Evolutionary conservation across 305 asterid genomes (phyloP).

Genomic region (Fraxinus latifolia): DNA sequence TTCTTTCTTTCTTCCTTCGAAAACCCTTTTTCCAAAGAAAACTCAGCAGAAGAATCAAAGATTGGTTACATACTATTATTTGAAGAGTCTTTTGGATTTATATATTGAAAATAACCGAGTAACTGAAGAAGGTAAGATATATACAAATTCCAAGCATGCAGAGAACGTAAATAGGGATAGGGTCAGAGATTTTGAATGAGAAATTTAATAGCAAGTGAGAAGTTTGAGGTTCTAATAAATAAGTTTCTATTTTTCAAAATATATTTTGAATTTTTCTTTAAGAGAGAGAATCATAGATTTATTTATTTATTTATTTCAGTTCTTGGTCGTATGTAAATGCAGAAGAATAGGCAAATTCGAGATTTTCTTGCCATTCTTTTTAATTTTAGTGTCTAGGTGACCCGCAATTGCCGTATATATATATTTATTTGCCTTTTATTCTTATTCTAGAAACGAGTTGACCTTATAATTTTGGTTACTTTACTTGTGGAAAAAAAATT

Average conservation of each 20-base stretch:
- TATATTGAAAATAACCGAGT: neutral
- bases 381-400: slow-evolving; percentile 22
- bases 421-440: slow-evolving; percentile 19
- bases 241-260: neutral
- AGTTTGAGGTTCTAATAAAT: slow-evolving; percentile 22
- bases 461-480: neutral
- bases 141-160: slow-evolving; percentile 27
- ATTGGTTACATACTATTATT: neutral
- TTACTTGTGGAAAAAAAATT: neutral
- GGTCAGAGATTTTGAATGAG: slow-evolving; percentile 37
- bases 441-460: neutral
- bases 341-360: slow-evolving; percentile 32
- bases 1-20: neutral
- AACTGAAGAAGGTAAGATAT: neutral
- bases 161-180: slow-evolving; percentile 40
- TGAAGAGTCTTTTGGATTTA: neutral
- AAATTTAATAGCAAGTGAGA: slow-evolving; percentile 19
- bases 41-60: neutral
- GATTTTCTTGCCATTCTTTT: slow-evolving; percentile 23
- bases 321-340: slow-evolving; percentile 28
- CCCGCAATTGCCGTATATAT: slow-evolving; percentile 25
- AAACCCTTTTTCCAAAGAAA: neutral
- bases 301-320: slow-evolving; percentile 16
- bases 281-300: slow-evolving; percentile 22
- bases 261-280: neutral